Evolutionary conservation across 1,284 basidiomycete species (phyloP).

Genomic region (Fereydounia khargensis): DNA sequence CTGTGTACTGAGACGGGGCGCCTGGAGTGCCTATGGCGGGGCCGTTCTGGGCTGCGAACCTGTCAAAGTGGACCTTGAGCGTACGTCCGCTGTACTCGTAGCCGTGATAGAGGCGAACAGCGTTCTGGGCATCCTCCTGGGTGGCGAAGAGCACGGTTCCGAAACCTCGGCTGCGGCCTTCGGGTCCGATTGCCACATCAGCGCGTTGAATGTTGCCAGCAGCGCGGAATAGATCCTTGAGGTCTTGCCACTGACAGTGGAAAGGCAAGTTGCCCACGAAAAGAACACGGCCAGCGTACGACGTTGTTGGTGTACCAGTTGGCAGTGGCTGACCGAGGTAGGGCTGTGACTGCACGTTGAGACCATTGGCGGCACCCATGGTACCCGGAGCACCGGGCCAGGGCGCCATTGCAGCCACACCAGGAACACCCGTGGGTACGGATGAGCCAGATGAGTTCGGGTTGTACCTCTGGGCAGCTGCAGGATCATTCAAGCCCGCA

Average conservation of each 20-base stretch:
- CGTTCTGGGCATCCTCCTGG: slow-evolving; percentile 84
- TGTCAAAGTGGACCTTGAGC: slow-evolving; percentile 81
- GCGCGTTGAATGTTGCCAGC: slow-evolving; percentile 79
- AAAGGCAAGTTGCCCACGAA: slow-evolving; percentile 56
- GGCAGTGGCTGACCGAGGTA: slow-evolving; percentile 9
- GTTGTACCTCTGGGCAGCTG: background rate
- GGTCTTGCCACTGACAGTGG: slow-evolving; percentile 57
- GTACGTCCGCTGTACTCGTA: slow-evolving; percentile 81
- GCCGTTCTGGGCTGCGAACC: slow-evolving; percentile 37
- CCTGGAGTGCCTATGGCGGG: slow-evolving; percentile 36
- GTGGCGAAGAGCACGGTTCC: slow-evolving; percentile 88
- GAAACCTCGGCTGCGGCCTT: slow-evolving; percentile 86
- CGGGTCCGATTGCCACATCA: slow-evolving; percentile 85
- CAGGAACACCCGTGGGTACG: slow-evolving; percentile 32
- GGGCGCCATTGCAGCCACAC: slow-evolving; percentile 27
- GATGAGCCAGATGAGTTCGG: slow-evolving; percentile 18
- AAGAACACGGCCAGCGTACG: slow-evolving; percentile 52
- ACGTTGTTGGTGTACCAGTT: slow-evolving; percentile 19
- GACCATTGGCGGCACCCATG: slow-evolving; percentile 1
- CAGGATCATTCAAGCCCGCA: slow-evolving; percentile 3
- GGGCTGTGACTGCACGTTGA: slow-evolving; percentile 27
- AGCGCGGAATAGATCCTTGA: slow-evolving; percentile 53
- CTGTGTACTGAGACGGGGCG: slow-evolving; percentile 54
- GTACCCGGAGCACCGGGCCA: slow-evolving; percentile 24
- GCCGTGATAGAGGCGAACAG: slow-evolving; percentile 64